These are phyloP conservation scores for Neckera pumila DNA, from an alignment of 225 moss, liverwort and hornwort species.

Conservation along the genomic window DNA sequence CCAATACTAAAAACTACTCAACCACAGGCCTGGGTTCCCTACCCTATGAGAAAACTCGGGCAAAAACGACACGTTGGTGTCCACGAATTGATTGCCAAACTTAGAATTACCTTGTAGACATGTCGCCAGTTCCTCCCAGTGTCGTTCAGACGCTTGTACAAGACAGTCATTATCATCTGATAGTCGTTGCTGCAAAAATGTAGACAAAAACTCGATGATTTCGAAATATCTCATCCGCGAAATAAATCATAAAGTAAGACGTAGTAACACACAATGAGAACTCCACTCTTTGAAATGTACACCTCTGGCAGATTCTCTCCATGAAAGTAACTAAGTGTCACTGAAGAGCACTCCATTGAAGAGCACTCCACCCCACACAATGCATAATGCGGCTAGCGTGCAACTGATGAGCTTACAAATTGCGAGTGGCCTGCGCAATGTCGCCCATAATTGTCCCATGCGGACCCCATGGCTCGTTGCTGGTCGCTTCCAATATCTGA, in stretches of 20 bases:
- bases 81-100: not conserved
- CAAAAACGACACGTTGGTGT: not conserved
- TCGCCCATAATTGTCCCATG: slow-evolving; percentile 98
- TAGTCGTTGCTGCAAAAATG: slow-evolving; percentile 68
- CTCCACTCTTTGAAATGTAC: not conserved
- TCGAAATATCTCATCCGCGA: not conserved
- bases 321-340: not conserved
- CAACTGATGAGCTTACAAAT: slow-evolving; percentile 44
- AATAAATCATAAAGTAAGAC: not conserved
- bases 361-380: not conserved
- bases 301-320: not conserved
- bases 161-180: slow-evolving; percentile 91
- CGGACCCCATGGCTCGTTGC: slow-evolving; percentile 99
- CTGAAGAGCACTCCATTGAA: not conserved
- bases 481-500: slow-evolving; percentile 96
- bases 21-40: not conserved
- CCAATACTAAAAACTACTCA: too few relatives aligned
- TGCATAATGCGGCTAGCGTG: not conserved
- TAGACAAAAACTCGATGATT: not conserved
- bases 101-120: slow-evolving; percentile 75
- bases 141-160: slow-evolving; percentile 91
- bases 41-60: not conserved
- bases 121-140: slow-evolving; percentile 95
- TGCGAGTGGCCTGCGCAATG: slow-evolving; percentile 93
- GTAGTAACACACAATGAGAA: not conserved